Evolutionary conservation across 1,284 basidiomycete species (phyloP).

Genomic region (Ceratobasidium sp.): DNA sequence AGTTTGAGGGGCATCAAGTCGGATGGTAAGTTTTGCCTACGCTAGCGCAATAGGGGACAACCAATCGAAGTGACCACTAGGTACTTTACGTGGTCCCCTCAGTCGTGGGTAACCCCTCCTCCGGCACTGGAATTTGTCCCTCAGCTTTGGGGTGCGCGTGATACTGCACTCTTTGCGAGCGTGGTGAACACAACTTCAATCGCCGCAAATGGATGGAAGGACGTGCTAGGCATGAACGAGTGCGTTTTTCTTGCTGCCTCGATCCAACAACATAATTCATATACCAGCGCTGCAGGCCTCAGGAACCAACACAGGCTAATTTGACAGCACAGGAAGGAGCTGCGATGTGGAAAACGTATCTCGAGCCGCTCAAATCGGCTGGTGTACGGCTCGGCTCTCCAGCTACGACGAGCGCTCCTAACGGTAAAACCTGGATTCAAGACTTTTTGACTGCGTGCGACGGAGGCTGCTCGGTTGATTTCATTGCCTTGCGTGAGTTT

Average conservation of each 20-base stretch:
- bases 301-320: constrained; percentile 45
- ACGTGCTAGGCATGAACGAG: constrained; percentile 53
- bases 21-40: background rate
- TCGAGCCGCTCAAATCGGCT: constrained; percentile 47
- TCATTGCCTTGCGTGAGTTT: constrained; percentile 53
- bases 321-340: constrained; percentile 45
- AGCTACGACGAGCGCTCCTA: constrained; percentile 53
- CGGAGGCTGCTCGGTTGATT: constrained; percentile 55
- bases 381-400: constrained; percentile 55
- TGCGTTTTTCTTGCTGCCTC: constrained; percentile 29
- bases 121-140: constrained; percentile 48
- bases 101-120: constrained; percentile 29
- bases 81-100: constrained; percentile 41
- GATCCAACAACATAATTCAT: too few species aligned
- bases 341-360: constrained; percentile 42
- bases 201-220: constrained; percentile 44
- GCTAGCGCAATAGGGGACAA: background rate
- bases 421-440: constrained; percentile 54
- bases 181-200: constrained; percentile 49
- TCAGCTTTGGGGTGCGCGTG: constrained; percentile 53
- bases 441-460: constrained; percentile 54
- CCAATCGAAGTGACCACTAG: background rate
- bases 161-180: constrained; percentile 47
- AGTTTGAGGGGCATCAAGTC: constrained; percentile 31
- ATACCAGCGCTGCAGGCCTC: too few species aligned